These are phyloP conservation scores for Juglanconis sp. DNA, from an alignment of 2,329 filamentous ascomycete species.

Conservation along the genomic window DNA sequence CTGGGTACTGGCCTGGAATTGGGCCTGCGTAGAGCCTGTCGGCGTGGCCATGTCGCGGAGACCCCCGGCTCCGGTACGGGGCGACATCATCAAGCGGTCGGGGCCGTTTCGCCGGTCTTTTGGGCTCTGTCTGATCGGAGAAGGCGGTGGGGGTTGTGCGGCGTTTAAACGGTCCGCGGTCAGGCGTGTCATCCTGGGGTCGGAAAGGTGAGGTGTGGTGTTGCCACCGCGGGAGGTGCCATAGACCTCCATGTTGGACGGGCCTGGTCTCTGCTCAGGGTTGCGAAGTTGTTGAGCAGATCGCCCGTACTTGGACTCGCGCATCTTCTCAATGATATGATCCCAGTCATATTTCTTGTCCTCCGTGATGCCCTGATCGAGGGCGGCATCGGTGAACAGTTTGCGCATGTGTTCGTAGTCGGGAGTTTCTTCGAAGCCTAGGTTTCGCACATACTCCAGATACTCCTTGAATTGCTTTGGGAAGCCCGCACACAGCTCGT, in stretches of 20 bases:
- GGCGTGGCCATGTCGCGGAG: slow-evolving; percentile 77
- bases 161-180: slow-evolving; percentile 90
- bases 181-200: slow-evolving; percentile 55
- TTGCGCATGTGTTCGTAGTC: slow-evolving; percentile 98
- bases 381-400: slow-evolving; percentile 80
- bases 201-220: slow-evolving; percentile 57
- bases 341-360: slow-evolving; percentile 97
- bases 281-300: slow-evolving; percentile 59
- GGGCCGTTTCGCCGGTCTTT: slow-evolving; percentile 74
- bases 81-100: slow-evolving; percentile 70
- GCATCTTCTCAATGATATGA: slow-evolving; percentile 55
- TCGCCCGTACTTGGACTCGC: slow-evolving; percentile 67
- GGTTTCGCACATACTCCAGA: slow-evolving; percentile 92
- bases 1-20: slow-evolving; percentile 93
- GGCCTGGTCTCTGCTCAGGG: slow-evolving; percentile 73
- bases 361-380: slow-evolving; percentile 66
- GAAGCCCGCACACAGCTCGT: slow-evolving; percentile 94
- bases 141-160: slow-evolving; percentile 84
- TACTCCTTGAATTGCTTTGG: slow-evolving; percentile 98
- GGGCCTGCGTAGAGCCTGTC: slow-evolving; percentile 87
- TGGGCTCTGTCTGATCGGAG: slow-evolving; percentile 77
- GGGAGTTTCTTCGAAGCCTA: slow-evolving; percentile 96
- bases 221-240: slow-evolving; percentile 66
- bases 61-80: slow-evolving; percentile 71
- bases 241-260: slow-evolving; percentile 82